Percentiles rank a stretch among this genome's conserved stretches.
These are phyloP conservation scores for Sugiyamaella paludigena DNA, from an alignment of 1,139 yeast genomes.

Conservation along the genomic window DNA sequence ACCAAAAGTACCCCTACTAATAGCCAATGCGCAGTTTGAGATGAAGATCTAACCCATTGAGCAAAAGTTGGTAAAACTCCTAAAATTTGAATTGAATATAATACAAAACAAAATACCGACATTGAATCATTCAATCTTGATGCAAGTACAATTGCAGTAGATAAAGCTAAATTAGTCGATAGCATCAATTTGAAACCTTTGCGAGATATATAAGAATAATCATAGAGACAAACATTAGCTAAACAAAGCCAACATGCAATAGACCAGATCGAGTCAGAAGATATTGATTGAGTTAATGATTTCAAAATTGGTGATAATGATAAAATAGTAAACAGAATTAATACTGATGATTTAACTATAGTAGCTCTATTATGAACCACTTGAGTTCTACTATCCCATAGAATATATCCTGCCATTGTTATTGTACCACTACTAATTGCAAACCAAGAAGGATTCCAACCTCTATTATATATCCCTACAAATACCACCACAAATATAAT, in stretches of 20 bases:
- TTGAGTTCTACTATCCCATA: slow-evolving; percentile 33
- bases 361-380: slow-evolving; percentile 22
- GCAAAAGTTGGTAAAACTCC: slow-evolving; percentile 73
- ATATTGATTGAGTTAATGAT: slow-evolving; percentile 82
- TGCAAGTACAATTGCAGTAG: slow-evolving; percentile 87
- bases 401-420: slow-evolving; percentile 40
- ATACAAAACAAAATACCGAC: slow-evolving; percentile 77
- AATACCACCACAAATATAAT: slow-evolving; percentile 62
- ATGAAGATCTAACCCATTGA: slow-evolving; percentile 46
- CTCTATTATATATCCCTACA: slow-evolving; percentile 43
- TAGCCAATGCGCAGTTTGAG: slow-evolving; percentile 25
- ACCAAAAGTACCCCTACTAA: slow-evolving; percentile 28
- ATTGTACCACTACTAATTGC: slow-evolving; percentile 34
- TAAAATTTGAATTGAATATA: slow-evolving; percentile 68
- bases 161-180: slow-evolving; percentile 77
- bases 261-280: slow-evolving; percentile 96
- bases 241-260: slow-evolving; percentile 74
- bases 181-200: slow-evolving; percentile 52
- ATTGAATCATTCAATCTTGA: slow-evolving; percentile 72
- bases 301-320: slow-evolving; percentile 86
- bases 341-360: slow-evolving; percentile 58
- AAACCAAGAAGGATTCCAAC: slow-evolving; percentile 37
- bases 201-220: slow-evolving; percentile 46
- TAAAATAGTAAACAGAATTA: slow-evolving; percentile 67
- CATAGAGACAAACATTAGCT: slow-evolving; percentile 64